Percentiles rank a stretch among this genome's conserved stretches.
Conservation (phyloP, 2,329 filamentous ascomycete species). For the Phialophora chinensis region DNA sequence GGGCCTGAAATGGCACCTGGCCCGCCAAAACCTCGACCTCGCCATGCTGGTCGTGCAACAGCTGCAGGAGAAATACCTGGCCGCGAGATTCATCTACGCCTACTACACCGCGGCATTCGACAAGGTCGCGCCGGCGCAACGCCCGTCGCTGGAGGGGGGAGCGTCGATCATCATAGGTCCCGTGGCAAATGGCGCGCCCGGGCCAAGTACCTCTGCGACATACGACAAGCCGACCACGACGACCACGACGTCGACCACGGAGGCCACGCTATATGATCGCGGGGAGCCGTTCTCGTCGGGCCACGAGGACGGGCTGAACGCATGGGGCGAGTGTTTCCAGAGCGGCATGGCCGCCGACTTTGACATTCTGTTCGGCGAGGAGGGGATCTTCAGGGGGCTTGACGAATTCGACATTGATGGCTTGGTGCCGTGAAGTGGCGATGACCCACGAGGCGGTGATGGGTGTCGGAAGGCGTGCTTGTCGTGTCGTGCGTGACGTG, state of each 20-base stretch:
- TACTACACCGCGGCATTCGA: slow-evolving; percentile 25
- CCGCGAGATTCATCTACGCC: slow-evolving; percentile 21
- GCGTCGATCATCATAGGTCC: not conserved
- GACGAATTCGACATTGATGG: slow-evolving; percentile 11
- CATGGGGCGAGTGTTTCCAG: slow-evolving; percentile 16
- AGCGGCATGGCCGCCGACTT: slow-evolving; percentile 14
- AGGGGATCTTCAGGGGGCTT: slow-evolving; percentile 18
- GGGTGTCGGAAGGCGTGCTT: not conserved
- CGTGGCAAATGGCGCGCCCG: not conserved
- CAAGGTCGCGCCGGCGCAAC: slow-evolving; percentile 16
- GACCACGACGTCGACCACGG: not conserved
- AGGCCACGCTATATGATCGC: not conserved
- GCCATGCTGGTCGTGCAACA: slow-evolving; percentile 22
- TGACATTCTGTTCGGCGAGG: slow-evolving; percentile 17
- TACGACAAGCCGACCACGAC: not conserved
- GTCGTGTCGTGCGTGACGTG: too few species aligned
- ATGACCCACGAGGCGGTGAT: not conserved
- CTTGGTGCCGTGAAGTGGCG: not conserved
- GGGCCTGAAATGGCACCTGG: slow-evolving; percentile 24
- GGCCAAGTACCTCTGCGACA: not conserved
- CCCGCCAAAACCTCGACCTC: slow-evolving; percentile 26
- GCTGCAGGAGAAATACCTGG: slow-evolving; percentile 23
- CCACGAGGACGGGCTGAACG: slow-evolving; percentile 15
- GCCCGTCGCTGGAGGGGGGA: not conserved
- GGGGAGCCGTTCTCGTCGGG: not conserved